Conservation (phyloP, 805 yeast species). For the Saccharomycopsis capsularis region DNA sequence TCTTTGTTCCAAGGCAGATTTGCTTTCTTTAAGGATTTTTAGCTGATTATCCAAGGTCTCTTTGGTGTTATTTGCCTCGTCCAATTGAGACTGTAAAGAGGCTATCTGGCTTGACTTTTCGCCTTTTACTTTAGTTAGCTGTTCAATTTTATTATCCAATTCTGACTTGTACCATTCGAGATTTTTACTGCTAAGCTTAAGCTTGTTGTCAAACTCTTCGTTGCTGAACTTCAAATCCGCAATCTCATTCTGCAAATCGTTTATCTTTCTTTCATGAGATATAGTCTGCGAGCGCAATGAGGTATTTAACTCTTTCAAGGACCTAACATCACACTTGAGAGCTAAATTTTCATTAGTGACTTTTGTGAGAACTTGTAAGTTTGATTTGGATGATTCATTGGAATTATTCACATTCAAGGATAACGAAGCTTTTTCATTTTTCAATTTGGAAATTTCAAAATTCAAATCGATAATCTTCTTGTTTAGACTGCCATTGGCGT, state of each 20-base stretch:
- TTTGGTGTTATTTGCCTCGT: background rate
- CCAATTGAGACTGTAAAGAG: constrained; percentile 1
- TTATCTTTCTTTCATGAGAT: constrained; percentile 3
- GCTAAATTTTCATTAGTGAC: constrained; percentile 35
- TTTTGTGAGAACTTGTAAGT: constrained; percentile 34
- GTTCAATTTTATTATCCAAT: constrained; percentile 26
- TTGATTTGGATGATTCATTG: constrained; percentile 33
- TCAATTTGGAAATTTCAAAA: constrained; percentile 29
- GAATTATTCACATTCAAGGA: constrained; percentile 28
- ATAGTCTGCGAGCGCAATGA: constrained; percentile 7
- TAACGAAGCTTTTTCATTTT: constrained; percentile 24
- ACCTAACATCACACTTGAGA: constrained; percentile 29
- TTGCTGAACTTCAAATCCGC: constrained; percentile 26
- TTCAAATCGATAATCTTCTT: constrained; percentile 35
- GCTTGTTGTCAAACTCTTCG: constrained; percentile 26
- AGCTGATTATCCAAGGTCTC: background rate
- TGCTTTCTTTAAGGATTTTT: background rate
- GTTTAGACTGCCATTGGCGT: constrained; percentile 34
- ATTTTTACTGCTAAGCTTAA: constrained; percentile 29
- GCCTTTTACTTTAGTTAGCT: constrained; percentile 27
- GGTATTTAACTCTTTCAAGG: constrained; percentile 24
- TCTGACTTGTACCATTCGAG: constrained; percentile 29
- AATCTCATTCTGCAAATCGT: constrained; percentile 8
- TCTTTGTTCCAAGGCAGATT: constrained; percentile 30
- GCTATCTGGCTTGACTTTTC: constrained; percentile 1